Evolutionary conservation across 179 eudicot species (phyloP).

Genomic region (Amaranthus tricolor): DNA sequence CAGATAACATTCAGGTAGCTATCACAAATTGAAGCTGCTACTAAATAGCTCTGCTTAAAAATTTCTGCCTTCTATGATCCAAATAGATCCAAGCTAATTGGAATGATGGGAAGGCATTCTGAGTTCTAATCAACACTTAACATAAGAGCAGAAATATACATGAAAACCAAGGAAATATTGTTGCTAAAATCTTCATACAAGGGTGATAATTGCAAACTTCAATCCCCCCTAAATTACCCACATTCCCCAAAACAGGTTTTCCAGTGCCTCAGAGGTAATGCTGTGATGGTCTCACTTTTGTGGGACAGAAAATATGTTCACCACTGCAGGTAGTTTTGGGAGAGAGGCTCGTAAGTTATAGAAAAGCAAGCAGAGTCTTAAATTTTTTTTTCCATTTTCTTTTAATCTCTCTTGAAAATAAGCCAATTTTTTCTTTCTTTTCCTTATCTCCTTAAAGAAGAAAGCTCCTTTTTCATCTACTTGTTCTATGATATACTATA

Average conservation of each 20-base stretch:
- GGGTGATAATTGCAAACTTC: neutral
- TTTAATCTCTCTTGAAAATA: too few species aligned
- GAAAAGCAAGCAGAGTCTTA: too few species aligned
- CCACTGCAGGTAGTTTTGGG: neutral
- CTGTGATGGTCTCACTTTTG: neutral
- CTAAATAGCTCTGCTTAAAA: slow-evolving; percentile 34
- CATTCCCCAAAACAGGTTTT: neutral
- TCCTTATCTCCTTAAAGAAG: too few species aligned
- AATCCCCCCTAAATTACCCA: neutral
- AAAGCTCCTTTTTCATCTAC: too few species aligned
- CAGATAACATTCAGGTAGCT: slow-evolving; percentile 37
- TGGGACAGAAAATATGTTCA: neutral
- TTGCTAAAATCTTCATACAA: neutral
- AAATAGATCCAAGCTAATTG: slow-evolving; percentile 46
- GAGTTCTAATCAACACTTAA: neutral
- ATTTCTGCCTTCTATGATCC: slow-evolving; percentile 54
- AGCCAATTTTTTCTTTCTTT: too few species aligned
- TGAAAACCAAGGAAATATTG: neutral
- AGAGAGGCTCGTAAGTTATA: too few species aligned
- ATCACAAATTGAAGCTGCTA: slow-evolving; percentile 22
- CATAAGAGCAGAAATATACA: neutral
- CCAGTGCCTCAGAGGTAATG: neutral
- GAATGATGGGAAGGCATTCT: slow-evolving; percentile 43
- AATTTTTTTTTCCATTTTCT: too few species aligned
- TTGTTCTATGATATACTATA: too few species aligned